Evolutionary conservation across 2,329 filamentous ascomycete species (phyloP).

Genomic region (Exutisphaerella laricina): DNA sequence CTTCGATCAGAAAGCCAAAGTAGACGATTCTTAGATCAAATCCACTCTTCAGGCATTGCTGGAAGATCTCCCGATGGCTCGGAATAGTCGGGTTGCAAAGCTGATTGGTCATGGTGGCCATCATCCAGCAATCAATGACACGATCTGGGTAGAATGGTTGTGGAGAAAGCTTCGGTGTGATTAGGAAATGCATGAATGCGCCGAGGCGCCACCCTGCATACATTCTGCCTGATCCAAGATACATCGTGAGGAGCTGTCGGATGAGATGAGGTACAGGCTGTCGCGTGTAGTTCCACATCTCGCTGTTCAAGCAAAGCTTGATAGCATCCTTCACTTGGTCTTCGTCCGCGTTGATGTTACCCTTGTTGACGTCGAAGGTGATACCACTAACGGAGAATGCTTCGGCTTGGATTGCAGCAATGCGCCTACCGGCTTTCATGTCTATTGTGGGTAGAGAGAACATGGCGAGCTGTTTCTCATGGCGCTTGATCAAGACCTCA

Average conservation of each 20-base stretch:
- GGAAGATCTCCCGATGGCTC: conserved; percentile 20
- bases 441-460: conserved; percentile 19
- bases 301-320: conserved; percentile 30
- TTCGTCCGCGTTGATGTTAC: conserved; percentile 17
- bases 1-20: conserved; percentile 40
- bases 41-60: conserved; percentile 30
- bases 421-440: conserved; percentile 16
- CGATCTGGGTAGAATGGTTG: conserved; percentile 49
- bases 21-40: conserved; percentile 41
- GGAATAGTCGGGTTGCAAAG: conserved; percentile 20
- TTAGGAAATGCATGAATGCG: conserved; percentile 46
- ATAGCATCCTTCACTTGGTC: conserved; percentile 26
- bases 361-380: conserved; percentile 24
- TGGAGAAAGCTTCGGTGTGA: conserved; percentile 49
- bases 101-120: conserved; percentile 22
- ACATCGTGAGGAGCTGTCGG: conserved; percentile 48
- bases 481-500: conserved; percentile 18
- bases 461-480: conserved; percentile 18
- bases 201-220: conserved; percentile 48
- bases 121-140: conserved; percentile 43
- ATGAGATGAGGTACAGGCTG: conserved; percentile 53
- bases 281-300: conserved; percentile 44
- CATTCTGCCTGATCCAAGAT: conserved; percentile 42
- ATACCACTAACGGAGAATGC: conserved; percentile 24
- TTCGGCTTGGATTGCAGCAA: conserved; percentile 26